Percentiles rank a stretch among this genome's conserved stretches.
Conservation (phyloP, 2,329 filamentous ascomycete genomes). For the Reticulascus tulasneorum region DNA sequence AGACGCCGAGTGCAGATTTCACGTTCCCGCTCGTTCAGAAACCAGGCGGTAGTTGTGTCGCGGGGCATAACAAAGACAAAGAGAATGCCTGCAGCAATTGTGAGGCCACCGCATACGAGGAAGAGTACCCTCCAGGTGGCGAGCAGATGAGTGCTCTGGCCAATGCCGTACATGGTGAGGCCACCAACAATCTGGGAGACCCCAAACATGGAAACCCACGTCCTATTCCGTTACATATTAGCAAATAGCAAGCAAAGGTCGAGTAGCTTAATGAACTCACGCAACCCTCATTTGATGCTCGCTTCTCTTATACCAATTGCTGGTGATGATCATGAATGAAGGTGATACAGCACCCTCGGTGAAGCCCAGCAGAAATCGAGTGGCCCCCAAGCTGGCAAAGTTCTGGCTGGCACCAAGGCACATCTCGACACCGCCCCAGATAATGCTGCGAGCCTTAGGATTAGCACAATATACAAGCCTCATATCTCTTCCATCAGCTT, state of each 20-base stretch:
- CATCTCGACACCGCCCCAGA: conserved; percentile 23
- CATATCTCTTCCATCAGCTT: too few relatives aligned
- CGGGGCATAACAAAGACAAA: conserved; percentile 8
- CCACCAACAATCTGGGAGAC: conserved; percentile 20
- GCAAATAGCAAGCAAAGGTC: too few relatives aligned
- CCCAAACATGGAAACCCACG: neutral
- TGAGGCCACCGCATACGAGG: conserved; percentile 14
- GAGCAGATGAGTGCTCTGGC: conserved; percentile 12
- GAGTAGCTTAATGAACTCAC: too few relatives aligned
- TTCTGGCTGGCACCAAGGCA: conserved; percentile 15
- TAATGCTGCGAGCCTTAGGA: conserved; percentile 19
- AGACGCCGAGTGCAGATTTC: conserved; percentile 10
- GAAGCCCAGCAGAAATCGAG: conserved; percentile 25
- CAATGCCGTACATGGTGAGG: conserved; percentile 24
- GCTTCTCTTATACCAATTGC: conserved; percentile 23
- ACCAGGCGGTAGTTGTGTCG: conserved; percentile 6
- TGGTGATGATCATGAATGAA: conserved; percentile 27
- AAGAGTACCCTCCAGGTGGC: conserved; percentile 16
- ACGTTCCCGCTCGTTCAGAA: conserved; percentile 4
- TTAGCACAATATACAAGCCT: too few relatives aligned
- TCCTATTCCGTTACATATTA: too few relatives aligned
- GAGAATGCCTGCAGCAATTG: neutral
- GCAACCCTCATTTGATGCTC: conserved; percentile 26
- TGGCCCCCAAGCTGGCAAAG: conserved; percentile 19
- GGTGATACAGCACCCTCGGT: conserved; percentile 25